Conservation (phyloP, 805 yeast genomes). For the Groenewaldozyma tartarivorans region DNA sequence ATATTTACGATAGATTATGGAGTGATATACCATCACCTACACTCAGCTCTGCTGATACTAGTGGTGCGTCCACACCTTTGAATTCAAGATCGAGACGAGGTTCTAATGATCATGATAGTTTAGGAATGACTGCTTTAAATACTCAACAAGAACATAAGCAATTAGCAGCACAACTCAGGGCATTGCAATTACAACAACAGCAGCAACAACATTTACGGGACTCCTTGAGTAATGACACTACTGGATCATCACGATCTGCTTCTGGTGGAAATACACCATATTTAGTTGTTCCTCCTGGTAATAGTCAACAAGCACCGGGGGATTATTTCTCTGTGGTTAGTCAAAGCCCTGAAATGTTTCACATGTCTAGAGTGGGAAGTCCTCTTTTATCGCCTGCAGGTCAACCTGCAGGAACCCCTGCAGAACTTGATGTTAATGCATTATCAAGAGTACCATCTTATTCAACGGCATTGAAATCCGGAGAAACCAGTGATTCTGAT, state of each 20-base stretch:
- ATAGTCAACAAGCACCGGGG: not conserved
- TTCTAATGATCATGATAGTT: slow-evolving; percentile 22
- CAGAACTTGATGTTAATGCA: slow-evolving; percentile 24
- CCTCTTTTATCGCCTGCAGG: slow-evolving; percentile 8
- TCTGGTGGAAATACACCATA: slow-evolving; percentile 8
- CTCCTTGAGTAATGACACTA: not conserved
- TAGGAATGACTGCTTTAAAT: slow-evolving; percentile 23
- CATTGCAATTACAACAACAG: slow-evolving; percentile 27
- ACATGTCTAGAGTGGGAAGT: slow-evolving; percentile 11
- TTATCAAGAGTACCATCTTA: slow-evolving; percentile 78
- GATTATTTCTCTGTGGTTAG: slow-evolving; percentile 4
- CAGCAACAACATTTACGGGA: slow-evolving; percentile 7
- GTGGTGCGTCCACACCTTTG: slow-evolving; percentile 31
- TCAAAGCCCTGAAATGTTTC: slow-evolving; percentile 12
- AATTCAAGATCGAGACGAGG: slow-evolving; percentile 22
- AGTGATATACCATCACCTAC: slow-evolving; percentile 38
- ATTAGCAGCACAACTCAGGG: slow-evolving; percentile 30
- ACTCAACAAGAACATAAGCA: slow-evolving; percentile 28
- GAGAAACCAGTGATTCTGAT: slow-evolving; percentile 34
- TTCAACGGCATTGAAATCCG: slow-evolving; percentile 60
- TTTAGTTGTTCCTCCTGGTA: slow-evolving; percentile 2
- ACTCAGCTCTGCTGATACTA: slow-evolving; percentile 27
- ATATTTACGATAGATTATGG: slow-evolving; percentile 71
- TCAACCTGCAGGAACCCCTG: not conserved
- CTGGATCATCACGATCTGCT: slow-evolving; percentile 7